phyloP scores from a whole-genome alignment of 2,329 filamentous ascomycete species.

The Hymenoscyphus fraxineus region DNA sequence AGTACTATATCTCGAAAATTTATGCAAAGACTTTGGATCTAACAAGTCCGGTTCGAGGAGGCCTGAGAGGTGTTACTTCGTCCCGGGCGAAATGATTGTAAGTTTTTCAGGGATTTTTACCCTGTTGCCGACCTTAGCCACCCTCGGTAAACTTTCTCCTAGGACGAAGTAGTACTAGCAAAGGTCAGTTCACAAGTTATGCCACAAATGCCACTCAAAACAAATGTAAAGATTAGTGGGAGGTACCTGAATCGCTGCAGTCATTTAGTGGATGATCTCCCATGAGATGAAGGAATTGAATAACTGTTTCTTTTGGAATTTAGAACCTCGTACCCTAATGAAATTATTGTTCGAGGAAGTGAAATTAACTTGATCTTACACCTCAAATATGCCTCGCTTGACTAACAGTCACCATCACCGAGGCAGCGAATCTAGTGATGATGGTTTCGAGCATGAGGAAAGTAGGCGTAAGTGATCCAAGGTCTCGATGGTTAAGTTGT shows the following conservation, averaged over 20 bases:
- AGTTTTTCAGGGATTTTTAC: too few species aligned
- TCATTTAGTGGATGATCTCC: neutral
- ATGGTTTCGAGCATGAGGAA: conserved; percentile 13
- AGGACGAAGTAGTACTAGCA: too few species aligned
- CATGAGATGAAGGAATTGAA: neutral
- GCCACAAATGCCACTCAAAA: too few species aligned
- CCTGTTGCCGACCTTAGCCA: too few species aligned
- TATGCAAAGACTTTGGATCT: too few species aligned
- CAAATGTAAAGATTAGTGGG: neutral
- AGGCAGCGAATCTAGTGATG: conserved; percentile 13
- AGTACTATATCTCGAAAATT: too few species aligned
- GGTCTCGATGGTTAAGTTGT: neutral
- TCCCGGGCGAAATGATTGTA: too few species aligned
- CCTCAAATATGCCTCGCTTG: neutral
- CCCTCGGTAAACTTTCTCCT: too few species aligned
- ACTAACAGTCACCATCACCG: neutral
- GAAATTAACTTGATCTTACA: neutral
- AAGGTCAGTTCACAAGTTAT: too few species aligned
- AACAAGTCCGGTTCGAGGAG: too few species aligned
- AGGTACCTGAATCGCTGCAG: neutral
- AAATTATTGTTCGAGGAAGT: neutral
- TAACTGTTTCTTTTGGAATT: neutral
- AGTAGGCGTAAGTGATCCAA: conserved; percentile 10
- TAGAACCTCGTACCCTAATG: neutral
- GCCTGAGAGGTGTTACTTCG: too few species aligned